Percentiles rank a stretch among this genome's conserved stretches.
Conservation (phyloP, 129 eudicot genomes). For the Lonicera japonica region DNA sequence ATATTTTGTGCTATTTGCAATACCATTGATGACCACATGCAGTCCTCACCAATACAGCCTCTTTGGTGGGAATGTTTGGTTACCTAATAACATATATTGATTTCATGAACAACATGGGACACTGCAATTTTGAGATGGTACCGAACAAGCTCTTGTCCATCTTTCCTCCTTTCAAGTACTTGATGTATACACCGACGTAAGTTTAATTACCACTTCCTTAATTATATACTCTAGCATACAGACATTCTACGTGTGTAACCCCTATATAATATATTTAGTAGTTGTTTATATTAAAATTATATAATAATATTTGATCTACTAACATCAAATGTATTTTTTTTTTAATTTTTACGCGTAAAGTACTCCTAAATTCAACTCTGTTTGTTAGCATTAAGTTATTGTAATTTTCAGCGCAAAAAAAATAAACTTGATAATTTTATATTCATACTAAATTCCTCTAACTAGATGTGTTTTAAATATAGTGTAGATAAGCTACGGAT, state of each 20-base stretch:
- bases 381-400: too few relatives aligned
- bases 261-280: too few relatives aligned
- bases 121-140: slow-evolving; percentile 1
- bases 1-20: neutral
- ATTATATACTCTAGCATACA: too few relatives aligned
- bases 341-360: too few relatives aligned
- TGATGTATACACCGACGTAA: slow-evolving; percentile 1
- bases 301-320: too few relatives aligned
- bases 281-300: neutral
- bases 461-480: too few relatives aligned
- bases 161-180: slow-evolving; percentile 5
- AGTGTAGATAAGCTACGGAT: too few relatives aligned
- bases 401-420: neutral
- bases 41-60: neutral
- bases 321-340: too few relatives aligned
- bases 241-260: too few relatives aligned
- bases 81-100: neutral
- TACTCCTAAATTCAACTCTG: neutral
- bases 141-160: neutral
- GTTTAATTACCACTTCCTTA: neutral
- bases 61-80: neutral
- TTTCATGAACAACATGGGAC: slow-evolving; percentile 2
- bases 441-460: too few relatives aligned
- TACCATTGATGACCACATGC: neutral
- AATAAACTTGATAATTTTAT: too few relatives aligned